Base-by-base conservation (phyloP, 2,329 filamentous ascomycete genomes). In the Penicillium sp. region DNA sequence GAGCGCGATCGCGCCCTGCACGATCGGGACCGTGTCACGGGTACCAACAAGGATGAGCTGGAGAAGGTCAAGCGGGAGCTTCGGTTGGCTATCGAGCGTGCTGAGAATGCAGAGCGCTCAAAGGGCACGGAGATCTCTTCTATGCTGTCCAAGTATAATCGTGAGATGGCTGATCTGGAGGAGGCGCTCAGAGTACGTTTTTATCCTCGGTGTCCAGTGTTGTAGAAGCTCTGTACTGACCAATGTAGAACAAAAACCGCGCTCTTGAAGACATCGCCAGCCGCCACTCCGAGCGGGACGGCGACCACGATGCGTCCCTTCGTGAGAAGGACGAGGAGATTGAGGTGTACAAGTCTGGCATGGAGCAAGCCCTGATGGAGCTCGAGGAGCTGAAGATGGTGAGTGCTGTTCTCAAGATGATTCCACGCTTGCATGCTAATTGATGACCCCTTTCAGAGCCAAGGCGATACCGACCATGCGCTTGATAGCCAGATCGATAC, bases 291-390 rank as follows among this genome's bases (percentile, higher is more conserved):
- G 89, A 95, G 58, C 89, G 89, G 38, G 88, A 87, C 69, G 88
- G 87, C 0, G 94, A 97, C 66, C 84, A 96, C 20, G 91, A 96
- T 69, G 83, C 87, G 55, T 81, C 89, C 46, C 80, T 99, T 28
- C 87, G 88, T 42, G 94, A 97, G 58, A 97, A 96, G 78, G 94
- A 99, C 69, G 92, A 96, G 64, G 94, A 99, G 74, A 84, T 99
- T 24, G 94, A 97, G 73, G 92, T 97, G 42, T 96, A 96, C 81
- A 96, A 96, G 76, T 90, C 92, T 41, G 92, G 91, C 64, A 95
- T 99, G 90, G 94, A 99, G 68, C 89, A 97, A 76, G 92, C 92
- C 3, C 77, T 99, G 51, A 83, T 97, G 46, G 92, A 96, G 74
- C 80, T 99, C 54, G 92, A 95, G 67, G 91, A 96, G 67, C 77